Base-by-base conservation (phyloP, 2,329 filamentous ascomycete species). In the Microdochium bolleyi region DNA sequence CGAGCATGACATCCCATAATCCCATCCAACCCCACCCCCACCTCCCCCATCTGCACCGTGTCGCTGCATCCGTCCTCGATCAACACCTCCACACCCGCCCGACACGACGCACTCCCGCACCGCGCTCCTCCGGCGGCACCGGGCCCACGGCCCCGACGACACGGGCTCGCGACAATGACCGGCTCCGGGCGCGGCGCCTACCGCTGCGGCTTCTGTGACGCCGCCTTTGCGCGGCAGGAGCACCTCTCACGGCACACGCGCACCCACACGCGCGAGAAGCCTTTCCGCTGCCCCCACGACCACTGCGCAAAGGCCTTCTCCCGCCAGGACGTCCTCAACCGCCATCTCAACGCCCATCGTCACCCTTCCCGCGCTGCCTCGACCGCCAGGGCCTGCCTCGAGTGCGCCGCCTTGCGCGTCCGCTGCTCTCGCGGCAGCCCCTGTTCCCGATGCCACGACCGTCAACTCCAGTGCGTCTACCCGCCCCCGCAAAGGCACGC, bases 381-480 rank as follows among this genome's bases (percentile, higher is more conserved):
- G 22, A 32, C 22, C 13, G 37, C 41, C 3, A 49, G 56, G 27
- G 56, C 56, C 10, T 56, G 56, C 32, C 32, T 41, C 13, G 56
- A 56, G 27, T 57, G 56, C 27, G 56, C 56, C 10, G 32, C 41
- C 3, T 53, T 50, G 27, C 56, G 54, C 24, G 50, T 56, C 4
- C 49, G 56, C 3, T 57, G 56, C 48, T 52, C 56, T 1, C 48
- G 50, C 22, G 54, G 38, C 14, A 21, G 49, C 2, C 56, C 56
- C 24, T 57, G 56, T 24, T 51, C 41, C 19, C 56, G 54, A 3
- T 56, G 56, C 27, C 32, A 49, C 10, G 38, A 46, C 8, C 27
- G 41, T 24, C 41, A 49, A 8, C 19, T 56, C 24, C n/a, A 52
- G 49, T 57, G 56, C 48, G 48, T 48, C 22, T 57, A 57, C 25